Evolutionary conservation across 176 grass and related monocot genomes (phyloP).

Genomic region (Oryza longistaminata): DNA sequence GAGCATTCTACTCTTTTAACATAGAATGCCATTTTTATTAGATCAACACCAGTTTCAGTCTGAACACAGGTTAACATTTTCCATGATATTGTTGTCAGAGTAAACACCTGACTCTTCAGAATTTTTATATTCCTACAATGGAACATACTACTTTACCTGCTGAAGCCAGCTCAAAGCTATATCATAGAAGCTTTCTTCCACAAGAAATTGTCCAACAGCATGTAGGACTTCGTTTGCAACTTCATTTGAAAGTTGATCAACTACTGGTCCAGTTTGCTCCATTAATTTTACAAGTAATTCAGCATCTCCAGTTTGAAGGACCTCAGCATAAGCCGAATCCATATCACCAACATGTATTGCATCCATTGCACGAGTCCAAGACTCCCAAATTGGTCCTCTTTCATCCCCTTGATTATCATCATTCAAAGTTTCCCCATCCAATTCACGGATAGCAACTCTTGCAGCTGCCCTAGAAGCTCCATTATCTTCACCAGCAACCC

Average conservation of each 20-base stretch:
- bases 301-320: slow-evolving; percentile 79
- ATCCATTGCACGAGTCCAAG: slow-evolving; percentile 92
- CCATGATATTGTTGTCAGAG: slow-evolving; percentile 2
- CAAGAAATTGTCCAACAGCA: slow-evolving; percentile 77
- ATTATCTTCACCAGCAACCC: slow-evolving; percentile 96
- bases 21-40: neutral
- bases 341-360: slow-evolving; percentile 72
- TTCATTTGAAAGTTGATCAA: slow-evolving; percentile 84
- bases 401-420: slow-evolving; percentile 71
- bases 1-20: neutral
- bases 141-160: slow-evolving; percentile 62
- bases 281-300: slow-evolving; percentile 91
- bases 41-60: slow-evolving; percentile 20
- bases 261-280: slow-evolving; percentile 89
- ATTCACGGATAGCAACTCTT: slow-evolving; percentile 58
- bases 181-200: slow-evolving; percentile 92
- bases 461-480: slow-evolving; percentile 54
- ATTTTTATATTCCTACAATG: slow-evolving; percentile 20
- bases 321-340: slow-evolving; percentile 80
- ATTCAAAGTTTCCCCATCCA: slow-evolving; percentile 73
- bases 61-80: slow-evolving; percentile 17
- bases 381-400: slow-evolving; percentile 76
- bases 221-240: slow-evolving; percentile 80
- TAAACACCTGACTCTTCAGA: slow-evolving; percentile 6
- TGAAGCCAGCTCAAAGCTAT: slow-evolving; percentile 91